Evolutionary conservation across 495 filamentous ascomycete species (phyloP), one percentile per base, ranked within the genome.

Genomic region (Rhizodiscina lignyota): DNA sequence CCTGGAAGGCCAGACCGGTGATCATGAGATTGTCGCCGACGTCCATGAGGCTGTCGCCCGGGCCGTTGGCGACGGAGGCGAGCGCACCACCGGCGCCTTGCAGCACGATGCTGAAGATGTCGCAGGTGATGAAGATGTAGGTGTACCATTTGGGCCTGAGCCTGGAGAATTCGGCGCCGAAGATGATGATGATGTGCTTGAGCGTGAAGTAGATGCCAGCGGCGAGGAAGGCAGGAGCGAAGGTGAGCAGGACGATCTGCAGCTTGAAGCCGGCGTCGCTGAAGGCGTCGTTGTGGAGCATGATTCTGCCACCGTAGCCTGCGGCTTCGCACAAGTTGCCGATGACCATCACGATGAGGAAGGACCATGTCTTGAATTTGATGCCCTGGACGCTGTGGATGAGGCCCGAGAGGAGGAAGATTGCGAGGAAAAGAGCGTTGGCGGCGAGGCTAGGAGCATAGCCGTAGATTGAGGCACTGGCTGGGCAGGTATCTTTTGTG

Each of bases 121-220:
- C 68, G 49, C 57, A 62, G 16, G 53, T 38, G 35, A 74, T 66
- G 48, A 74, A 72, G 41, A 68, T 55, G 35, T 50, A 55, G 24
- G 63, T 62, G 51, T 70, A 70, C 21, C 62, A 50, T n/a, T 54
- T 58, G 8, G 70, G 59, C 12, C 49, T 50, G 31, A 77, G 55
- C 28, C 67, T 56, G 2, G 66, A 66, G 27, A 62, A 51, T 4
- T 58, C 49, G 4, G 54, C 51, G 26, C 61, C 62, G 41, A 72
- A 56, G 36, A 56, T 51, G 37, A 57, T 37, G 44, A 70, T 58
- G 19, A 53, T 59, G 33, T 49, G 42, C 35, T 62, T 54, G 27
- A 65, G 50, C 3, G 66, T 70, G 32, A 74, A 51, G 47, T 77
- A 77, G 38, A 76, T 66, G 18, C 61, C 68, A 1, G 67, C 71